Conservation (phyloP, 768 basidiomycete genomes). For the Tylopilus plumbeoviolaceoides region DNA sequence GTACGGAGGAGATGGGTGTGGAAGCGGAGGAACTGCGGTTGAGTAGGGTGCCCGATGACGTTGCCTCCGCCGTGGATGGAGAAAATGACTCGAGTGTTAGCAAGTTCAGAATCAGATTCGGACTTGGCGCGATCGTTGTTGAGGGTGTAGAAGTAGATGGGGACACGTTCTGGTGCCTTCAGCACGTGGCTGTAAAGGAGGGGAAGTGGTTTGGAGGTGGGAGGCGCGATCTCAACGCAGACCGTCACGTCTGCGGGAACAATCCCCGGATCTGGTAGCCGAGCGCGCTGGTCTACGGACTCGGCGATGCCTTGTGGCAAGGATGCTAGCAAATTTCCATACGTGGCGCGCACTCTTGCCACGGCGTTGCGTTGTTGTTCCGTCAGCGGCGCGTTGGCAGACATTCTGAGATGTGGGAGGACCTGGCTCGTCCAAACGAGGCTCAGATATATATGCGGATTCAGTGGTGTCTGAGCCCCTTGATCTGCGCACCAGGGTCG, state of each 20-base stretch:
- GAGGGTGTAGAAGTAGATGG: slow-evolving; percentile 19
- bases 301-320: too few species aligned
- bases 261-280: too few species aligned
- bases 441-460: not conserved
- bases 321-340: rapidly evolving
- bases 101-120: too few species aligned
- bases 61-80: too few species aligned
- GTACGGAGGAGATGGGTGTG: slow-evolving; percentile 10
- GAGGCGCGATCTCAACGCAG: too few species aligned
- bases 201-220: too few species aligned
- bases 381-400: slow-evolving; percentile 11
- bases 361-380: slow-evolving; percentile 13
- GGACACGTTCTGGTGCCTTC: slow-evolving; percentile 17
- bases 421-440: not conserved
- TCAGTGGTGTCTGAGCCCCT: not conserved
- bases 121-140: not conserved
- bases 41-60: too few species aligned
- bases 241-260: too few species aligned
- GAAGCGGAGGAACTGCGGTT: not conserved
- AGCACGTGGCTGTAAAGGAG: not conserved
- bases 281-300: too few species aligned
- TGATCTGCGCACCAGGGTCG: not conserved
- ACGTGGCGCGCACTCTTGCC: not conserved
- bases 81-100: too few species aligned
- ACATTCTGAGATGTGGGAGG: not conserved